Evolutionary conservation across 106 monocot genomes (phyloP), one percentile per base, ranked within the genome.

Genomic region (Dioscorea zingiberensis): DNA sequence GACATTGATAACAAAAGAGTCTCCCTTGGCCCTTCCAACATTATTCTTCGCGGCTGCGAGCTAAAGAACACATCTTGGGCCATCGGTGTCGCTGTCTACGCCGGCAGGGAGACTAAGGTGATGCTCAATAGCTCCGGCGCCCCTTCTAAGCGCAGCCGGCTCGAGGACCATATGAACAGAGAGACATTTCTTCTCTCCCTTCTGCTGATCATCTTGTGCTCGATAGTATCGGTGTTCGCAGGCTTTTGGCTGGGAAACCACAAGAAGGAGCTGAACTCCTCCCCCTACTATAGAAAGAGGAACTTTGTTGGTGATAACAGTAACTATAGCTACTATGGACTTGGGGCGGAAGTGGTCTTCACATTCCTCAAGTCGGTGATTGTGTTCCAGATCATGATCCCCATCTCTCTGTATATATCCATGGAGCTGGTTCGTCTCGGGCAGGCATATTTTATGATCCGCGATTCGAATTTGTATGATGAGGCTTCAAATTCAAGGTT

Each of bases 381-480:
- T 55, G 83, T 92, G 69, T 92, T 88, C 70, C 97, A 97, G 84
- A 88, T 92, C 73, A 88, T 97, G 97, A 97, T 97, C 19, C 97
- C 97, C 0, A 97, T 97, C 62, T 83, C 97, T 18, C 74, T 97
- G 58, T 97, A 97, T 64, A 97, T 97, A 30, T 97, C 97, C 3
- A 84, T 97, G 92, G 97, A 97, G 84, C 72, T 97, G 47, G 97
- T 97, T 12, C 63, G 92, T 58, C 81, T 97, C 16, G 97, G 97
- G 9, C 97, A 97, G 78, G 97, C 88, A 22, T 97, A 88, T 59
- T 97, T 97, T 62, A 92, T 97, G 88, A 84, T 92, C 3, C 67
- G 75, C 25, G 97, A 97, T 67, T 44, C 18, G 7, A 78, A 71
- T 81, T 64, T 97, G 75, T 92, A 85, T 25, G 97, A 97, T 47